A percentile compares a stretch with the other conserved stretches of the same genome.
Conservation (phyloP, 192 early-diverging fungal genomes). For the Haplosporangium gracile region DNA sequence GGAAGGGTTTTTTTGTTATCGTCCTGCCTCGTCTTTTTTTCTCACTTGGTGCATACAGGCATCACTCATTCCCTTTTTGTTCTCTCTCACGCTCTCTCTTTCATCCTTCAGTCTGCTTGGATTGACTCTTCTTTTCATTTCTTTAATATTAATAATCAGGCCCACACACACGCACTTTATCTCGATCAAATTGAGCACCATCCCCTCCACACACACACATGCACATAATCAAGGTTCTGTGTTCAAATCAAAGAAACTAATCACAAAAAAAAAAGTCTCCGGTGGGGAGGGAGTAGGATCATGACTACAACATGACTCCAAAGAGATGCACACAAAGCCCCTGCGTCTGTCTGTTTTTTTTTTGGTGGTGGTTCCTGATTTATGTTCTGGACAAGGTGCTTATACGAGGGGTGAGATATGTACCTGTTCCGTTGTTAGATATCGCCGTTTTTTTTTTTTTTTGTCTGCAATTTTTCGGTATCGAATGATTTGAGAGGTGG, state of each 20-base stretch:
- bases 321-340: neutral
- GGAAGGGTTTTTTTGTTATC: neutral
- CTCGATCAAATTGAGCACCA: neutral
- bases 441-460: neutral
- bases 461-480: neutral
- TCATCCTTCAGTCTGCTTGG: neutral
- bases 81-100: neutral
- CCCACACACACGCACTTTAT: neutral
- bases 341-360: neutral
- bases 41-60: neutral
- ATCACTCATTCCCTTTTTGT: neutral
- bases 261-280: neutral
- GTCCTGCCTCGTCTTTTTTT: neutral
- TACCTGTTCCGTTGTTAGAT: neutral
- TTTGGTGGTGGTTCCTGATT: neutral
- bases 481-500: neutral
- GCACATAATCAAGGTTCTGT: neutral
- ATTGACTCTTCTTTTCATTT: neutral
- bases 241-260: neutral
- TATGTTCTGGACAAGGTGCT: neutral
- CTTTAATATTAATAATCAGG: neutral
- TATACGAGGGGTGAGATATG: neutral
- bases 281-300: neutral
- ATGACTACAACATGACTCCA: slow-evolving; percentile 4
- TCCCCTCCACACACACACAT: neutral